phyloP scores from a whole-genome alignment of 2,329 filamentous ascomycete genomes.

The Aspergillus novoparasiticus region DNA sequence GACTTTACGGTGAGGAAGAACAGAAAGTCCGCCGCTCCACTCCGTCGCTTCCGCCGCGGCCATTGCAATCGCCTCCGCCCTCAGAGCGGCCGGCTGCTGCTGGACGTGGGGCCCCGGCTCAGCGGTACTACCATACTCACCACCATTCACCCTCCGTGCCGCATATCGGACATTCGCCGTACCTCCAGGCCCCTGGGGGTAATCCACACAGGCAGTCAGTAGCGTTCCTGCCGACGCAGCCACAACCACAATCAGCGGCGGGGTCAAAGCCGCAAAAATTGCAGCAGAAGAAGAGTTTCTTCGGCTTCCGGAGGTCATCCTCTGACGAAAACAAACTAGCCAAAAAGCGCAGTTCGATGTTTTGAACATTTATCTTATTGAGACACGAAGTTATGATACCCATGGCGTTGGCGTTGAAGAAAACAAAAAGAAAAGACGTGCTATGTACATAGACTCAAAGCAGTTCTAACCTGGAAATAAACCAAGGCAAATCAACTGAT shows the following conservation, averaged over 20 bases:
- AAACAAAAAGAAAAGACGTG: not conserved
- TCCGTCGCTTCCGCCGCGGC: conserved; percentile 25
- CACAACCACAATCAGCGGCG: conserved; percentile 7
- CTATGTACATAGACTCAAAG: conserved; percentile 1
- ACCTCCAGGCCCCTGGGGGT: not conserved
- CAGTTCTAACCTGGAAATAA: not conserved
- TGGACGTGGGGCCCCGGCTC: conserved; percentile 9
- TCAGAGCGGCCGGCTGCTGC: conserved; percentile 18
- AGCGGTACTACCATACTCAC: conserved; percentile 19
- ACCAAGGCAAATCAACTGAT: not conserved
- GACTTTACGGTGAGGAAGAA: conserved; percentile 56
- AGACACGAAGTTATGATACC: conserved; percentile 23
- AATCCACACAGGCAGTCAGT: conserved; percentile 9
- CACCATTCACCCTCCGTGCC: conserved; percentile 16
- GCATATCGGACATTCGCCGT: conserved; percentile 9
- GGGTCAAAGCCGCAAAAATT: conserved; percentile 15
- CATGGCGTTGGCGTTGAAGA: conserved; percentile 1
- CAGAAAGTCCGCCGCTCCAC: conserved; percentile 32
- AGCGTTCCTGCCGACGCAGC: conserved; percentile 13
- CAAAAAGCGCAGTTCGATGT: conserved; percentile 52
- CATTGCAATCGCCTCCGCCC: conserved; percentile 19
- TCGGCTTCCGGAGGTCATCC: conserved; percentile 42
- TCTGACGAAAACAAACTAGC: conserved; percentile 40
- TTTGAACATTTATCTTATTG: conserved; percentile 29
- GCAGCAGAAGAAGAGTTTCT: conserved; percentile 48